Conservation (phyloP, 208 protist genomes). For the Leishmania lainsoni region DNA sequence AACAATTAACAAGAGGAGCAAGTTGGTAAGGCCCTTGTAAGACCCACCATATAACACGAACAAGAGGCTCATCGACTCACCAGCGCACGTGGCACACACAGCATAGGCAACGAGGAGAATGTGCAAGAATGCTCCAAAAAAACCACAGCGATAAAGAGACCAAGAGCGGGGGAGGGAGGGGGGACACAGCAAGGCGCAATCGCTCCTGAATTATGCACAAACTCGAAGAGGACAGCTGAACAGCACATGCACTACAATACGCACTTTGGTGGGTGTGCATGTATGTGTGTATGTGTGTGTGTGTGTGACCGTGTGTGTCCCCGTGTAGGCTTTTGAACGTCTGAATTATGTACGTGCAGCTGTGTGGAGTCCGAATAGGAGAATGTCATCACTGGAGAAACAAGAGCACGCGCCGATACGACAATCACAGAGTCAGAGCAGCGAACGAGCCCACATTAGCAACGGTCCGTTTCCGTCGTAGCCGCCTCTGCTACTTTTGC, state of each 20-base stretch:
- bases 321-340: background rate
- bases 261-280: constrained; percentile 4
- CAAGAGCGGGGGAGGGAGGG: background rate
- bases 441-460: background rate
- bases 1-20: background rate
- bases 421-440: background rate
- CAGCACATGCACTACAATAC: background rate
- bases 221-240: background rate
- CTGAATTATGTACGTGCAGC: background rate
- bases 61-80: background rate
- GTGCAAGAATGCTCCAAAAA: background rate
- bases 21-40: background rate
- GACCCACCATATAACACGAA: background rate
- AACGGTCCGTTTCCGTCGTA: background rate
- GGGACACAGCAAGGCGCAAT: background rate
- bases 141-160: background rate
- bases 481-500: background rate
- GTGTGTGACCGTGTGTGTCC: background rate
- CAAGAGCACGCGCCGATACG: background rate
- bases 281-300: background rate
- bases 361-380: no score
- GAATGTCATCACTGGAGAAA: background rate
- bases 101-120: background rate
- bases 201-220: background rate
- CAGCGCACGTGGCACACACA: background rate